Evolutionary conservation across 1,139 yeast genomes (phyloP).

Genomic region (Suzukiozyma palmioleophila): DNA sequence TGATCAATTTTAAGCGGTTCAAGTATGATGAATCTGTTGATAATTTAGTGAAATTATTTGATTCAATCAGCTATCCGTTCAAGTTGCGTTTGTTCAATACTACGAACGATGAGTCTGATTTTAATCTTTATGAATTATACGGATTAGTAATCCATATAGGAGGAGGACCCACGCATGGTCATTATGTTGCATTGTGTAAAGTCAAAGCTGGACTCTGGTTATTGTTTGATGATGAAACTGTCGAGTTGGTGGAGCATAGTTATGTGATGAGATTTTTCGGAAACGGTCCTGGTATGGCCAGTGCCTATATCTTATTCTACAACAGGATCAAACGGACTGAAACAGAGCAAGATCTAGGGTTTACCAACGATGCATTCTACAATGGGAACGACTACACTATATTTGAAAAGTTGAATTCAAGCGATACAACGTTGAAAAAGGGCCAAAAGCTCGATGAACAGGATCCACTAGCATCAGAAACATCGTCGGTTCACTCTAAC

Average conservation of each 20-base stretch:
- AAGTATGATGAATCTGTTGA: slow-evolving; percentile 83
- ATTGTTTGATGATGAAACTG: slow-evolving; percentile 91
- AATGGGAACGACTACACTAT: slow-evolving; percentile 26
- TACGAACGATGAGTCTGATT: slow-evolving; percentile 43
- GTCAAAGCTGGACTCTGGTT: slow-evolving; percentile 83
- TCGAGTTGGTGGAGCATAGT: slow-evolving; percentile 79
- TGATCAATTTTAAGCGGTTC: slow-evolving; percentile 85
- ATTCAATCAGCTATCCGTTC: slow-evolving; percentile 78
- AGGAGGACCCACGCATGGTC: slow-evolving; percentile 98
- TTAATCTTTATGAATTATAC: slow-evolving; percentile 67
- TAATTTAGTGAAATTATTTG: slow-evolving; percentile 80
- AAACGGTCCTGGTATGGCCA: slow-evolving; percentile 81
- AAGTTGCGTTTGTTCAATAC: slow-evolving; percentile 72
- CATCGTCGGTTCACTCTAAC: slow-evolving; percentile 12
- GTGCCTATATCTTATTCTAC: slow-evolving; percentile 87
- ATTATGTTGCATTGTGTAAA: slow-evolving; percentile 83
- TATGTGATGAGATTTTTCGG: slow-evolving; percentile 88
- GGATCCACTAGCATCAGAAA: slow-evolving; percentile 10
- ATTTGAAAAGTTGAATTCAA: slow-evolving; percentile 8
- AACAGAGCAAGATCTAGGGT: slow-evolving; percentile 28
- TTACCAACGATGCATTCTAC: slow-evolving; percentile 28
- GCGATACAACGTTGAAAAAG: slow-evolving; percentile 11
- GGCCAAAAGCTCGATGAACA: slow-evolving; percentile 7
- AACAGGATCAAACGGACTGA: slow-evolving; percentile 19
- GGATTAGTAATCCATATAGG: slow-evolving; percentile 93